Evolutionary conservation across 129 eudicot species (phyloP), one percentile per base, ranked within the genome.

Genomic region (Pittosporum tobira): DNA sequence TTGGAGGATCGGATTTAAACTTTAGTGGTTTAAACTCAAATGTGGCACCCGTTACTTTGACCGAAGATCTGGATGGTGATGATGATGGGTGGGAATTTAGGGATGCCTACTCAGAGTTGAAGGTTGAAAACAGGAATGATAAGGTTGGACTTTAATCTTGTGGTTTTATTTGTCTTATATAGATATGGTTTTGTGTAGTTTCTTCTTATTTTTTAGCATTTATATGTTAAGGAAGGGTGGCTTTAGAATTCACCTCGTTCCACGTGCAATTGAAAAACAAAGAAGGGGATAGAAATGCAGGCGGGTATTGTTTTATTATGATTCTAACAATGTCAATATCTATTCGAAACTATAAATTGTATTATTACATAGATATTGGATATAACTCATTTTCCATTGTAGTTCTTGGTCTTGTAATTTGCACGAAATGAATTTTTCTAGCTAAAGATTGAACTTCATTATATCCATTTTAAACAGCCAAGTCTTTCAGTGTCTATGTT

Each of bases 51-150:
- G 59, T 22, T 71, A 24, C 23, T 70, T 42, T 38, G 15, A 48
- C 64, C 31, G 54, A 63, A 37, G 68, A 69, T 48, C 31, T 72
- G 36, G 84, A 64, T 45, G 81, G 61, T 62, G 85, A 78, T 64
- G 84, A 81, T 15, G 77, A 65, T 25, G 95, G 80, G 29, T 88
- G 96, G 96, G 94, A 88, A 57, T 84, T 84, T 49, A 61, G 69
- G 53, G 88, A 75, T 65, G 91, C 96, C 2, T 62, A 44, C 51
- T 67, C 85, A 13, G 82, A 72, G 8, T 47, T 61, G 3, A 73
- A 60, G 48, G 16, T 62, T 37, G 57, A 43, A 45, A 56, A 61
- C 55, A 60, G 57, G 46, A 74, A 70, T 63, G 64, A 80, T 44
- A 77, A 71, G 75, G 93, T 84, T 45, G 67, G 71, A 49, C 21